phyloP scores from a whole-genome alignment of 2,329 filamentous ascomycete genomes.

The Colletotrichum tofieldiae region DNA sequence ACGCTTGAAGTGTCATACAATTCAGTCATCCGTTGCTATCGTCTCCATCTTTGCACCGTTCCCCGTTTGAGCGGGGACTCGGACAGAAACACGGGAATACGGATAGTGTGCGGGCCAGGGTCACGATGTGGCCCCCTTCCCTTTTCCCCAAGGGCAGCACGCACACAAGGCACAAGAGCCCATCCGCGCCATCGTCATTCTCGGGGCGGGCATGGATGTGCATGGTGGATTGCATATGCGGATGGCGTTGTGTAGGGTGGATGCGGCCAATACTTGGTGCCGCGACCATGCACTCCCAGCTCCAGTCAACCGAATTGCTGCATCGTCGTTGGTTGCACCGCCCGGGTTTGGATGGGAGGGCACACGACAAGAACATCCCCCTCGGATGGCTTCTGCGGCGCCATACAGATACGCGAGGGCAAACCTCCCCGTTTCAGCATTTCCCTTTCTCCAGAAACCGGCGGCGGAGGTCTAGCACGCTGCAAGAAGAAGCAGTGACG shows the following conservation, averaged over 20 bases:
- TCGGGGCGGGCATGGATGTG: slow-evolving; percentile 28
- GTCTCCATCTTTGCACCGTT: neutral
- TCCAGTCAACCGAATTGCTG: neutral
- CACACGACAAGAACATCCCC: slow-evolving; percentile 18
- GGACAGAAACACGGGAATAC: slow-evolving; percentile 37
- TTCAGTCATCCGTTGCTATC: slow-evolving; percentile 11
- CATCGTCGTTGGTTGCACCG: slow-evolving; percentile 3
- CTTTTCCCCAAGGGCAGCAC: slow-evolving; percentile 29
- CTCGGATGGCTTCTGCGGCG: slow-evolving; percentile 14
- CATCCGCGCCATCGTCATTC: slow-evolving; percentile 35
- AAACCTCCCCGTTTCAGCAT: slow-evolving; percentile 28
- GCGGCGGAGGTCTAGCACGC: neutral
- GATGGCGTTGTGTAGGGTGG: slow-evolving; percentile 16
- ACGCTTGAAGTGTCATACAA: slow-evolving; percentile 9
- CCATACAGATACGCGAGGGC: slow-evolving; percentile 34
- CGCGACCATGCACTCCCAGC: neutral
- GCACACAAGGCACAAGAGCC: slow-evolving; percentile 9
- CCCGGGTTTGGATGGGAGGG: neutral
- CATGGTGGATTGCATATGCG: slow-evolving; percentile 24
- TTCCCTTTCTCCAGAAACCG: slow-evolving; percentile 26
- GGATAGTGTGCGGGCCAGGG: slow-evolving; percentile 25
- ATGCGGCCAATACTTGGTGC: neutral
- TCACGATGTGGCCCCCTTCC: slow-evolving; percentile 21
- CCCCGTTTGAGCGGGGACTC: slow-evolving; percentile 5
- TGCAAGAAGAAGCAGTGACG: slow-evolving; percentile 11